Evolutionary conservation across 352 stramenopile species (phyloP), one percentile per base, ranked within the genome.

Genomic region (Pythium dissotocum): DNA sequence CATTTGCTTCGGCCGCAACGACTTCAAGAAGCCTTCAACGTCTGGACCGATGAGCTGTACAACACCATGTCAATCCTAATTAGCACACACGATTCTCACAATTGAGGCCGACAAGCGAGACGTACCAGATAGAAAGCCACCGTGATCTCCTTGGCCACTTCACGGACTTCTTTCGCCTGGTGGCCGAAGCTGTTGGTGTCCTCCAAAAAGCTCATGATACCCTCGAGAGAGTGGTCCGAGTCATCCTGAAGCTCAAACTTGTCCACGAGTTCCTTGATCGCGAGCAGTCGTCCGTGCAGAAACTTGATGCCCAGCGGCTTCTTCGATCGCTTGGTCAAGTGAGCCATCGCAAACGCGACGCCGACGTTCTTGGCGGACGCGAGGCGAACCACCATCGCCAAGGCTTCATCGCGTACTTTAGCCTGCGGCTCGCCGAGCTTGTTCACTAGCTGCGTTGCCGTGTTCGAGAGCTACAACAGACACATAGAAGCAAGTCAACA

Each of bases 111-210:
- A 24, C 21, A 57, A 4, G 32, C 24, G 30, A 38, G 2, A 67
- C 68, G 48, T 69, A 90, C 73, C 65, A 82, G 72, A 58, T 91
- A 94, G 5, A 97, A 58, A 7, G 78, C 65, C 6, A 97, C 88
- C 2, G 84, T 84, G 42, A 98, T 82, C 9, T 97, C 87, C 70
- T 97, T 97, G 21, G 87, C 88, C 28, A 77, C 77, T 52, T 98
- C 91, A 16, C 93, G 85, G 14, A 98, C 91, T 36, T 98, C 91
- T 26, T 80, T 82, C 49, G 89, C 93, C 59, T 92, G 88, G 60
- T 98, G 93, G 9, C 78, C 78, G 65, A 97, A 93, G 40, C 80
- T 91, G 49, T 95, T 91, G 56, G 76, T 86, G 60, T 93, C 86
- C 59, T 95, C 89, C 1, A 95, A 61, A 65, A 96, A 94, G 12